Percentiles rank a stretch among this genome's conserved stretches.
Conservation (phyloP, 2,329 filamentous ascomycete species). For the Grosmannia serpens region DNA sequence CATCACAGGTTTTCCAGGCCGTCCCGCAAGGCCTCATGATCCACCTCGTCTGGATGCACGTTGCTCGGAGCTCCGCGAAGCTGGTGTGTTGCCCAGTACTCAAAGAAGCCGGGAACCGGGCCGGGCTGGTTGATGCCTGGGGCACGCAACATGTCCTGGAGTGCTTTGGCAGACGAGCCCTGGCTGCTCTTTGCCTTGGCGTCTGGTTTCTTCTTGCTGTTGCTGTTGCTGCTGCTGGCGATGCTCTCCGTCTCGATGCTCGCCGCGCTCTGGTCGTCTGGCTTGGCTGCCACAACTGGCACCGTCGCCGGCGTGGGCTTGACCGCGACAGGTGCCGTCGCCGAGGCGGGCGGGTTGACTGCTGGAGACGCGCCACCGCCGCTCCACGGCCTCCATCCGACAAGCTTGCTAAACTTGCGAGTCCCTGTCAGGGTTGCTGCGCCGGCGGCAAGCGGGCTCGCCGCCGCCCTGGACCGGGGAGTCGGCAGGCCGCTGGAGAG, state of each 20-base stretch:
- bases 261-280: slow-evolving; percentile 4
- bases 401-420: slow-evolving; percentile 15
- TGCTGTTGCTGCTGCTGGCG: slow-evolving; percentile 1
- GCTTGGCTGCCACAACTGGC: not conserved
- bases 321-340: not conserved
- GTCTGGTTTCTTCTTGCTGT: not conserved
- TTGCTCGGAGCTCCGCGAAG: slow-evolving; percentile 41
- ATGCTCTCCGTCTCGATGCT: not conserved
- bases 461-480: slow-evolving; percentile 15
- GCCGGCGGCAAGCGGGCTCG: slow-evolving; percentile 12
- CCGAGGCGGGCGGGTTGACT: not conserved
- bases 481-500: slow-evolving; percentile 27
- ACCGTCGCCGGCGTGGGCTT: not conserved
- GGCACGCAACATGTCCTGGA: slow-evolving; percentile 32
- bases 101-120: slow-evolving; percentile 58
- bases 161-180: slow-evolving; percentile 3
- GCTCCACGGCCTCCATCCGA: slow-evolving; percentile 31
- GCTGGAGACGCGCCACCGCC: not conserved
- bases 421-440: not conserved
- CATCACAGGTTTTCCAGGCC: slow-evolving; percentile 32
- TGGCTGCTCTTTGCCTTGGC: not conserved
- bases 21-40: slow-evolving; percentile 50
- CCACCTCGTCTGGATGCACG: slow-evolving; percentile 45
- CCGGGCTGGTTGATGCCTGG: slow-evolving; percentile 73
- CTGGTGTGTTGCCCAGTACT: slow-evolving; percentile 39